A percentile compares a stretch with the other conserved stretches of the same genome.
Evolutionary conservation across 139 green algal species (phyloP).

Genomic region (Chlorella sp.): DNA sequence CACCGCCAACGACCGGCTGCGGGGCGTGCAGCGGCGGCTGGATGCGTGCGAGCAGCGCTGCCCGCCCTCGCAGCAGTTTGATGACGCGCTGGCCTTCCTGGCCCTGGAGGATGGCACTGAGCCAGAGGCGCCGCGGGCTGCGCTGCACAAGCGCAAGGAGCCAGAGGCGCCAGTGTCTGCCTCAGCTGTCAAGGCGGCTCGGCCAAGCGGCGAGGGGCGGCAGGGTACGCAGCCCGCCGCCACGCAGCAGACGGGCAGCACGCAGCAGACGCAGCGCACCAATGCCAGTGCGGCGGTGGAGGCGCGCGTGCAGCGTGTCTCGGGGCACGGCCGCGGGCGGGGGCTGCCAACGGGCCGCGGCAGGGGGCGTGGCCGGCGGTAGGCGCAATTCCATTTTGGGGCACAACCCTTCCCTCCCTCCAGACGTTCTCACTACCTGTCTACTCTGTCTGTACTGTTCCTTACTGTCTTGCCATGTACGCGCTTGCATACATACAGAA

Average conservation of each 20-base stretch:
- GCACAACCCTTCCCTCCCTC: too few species aligned
- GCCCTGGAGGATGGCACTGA: neutral
- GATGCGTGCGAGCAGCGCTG: constrained; percentile 11
- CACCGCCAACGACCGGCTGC: neutral
- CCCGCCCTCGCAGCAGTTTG: constrained; percentile 11
- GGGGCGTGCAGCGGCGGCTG: neutral
- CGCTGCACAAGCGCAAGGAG: constrained; percentile 13
- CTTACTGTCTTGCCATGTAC: too few species aligned
- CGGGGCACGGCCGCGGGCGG: too few species aligned
- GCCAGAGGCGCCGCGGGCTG: neutral
- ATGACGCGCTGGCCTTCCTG: constrained; percentile 1
- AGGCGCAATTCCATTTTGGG: too few species aligned
- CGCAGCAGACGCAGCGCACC: neutral
- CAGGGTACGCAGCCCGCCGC: neutral
- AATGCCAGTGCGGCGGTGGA: too few species aligned
- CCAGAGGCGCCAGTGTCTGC: neutral
- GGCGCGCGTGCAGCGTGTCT: too few species aligned
- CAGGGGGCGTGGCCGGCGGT: too few species aligned
- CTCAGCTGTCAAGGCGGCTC: constrained; percentile 11
- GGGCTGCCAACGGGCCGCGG: too few species aligned
- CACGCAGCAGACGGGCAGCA: constrained; percentile 23
- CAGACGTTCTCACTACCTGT: too few species aligned
- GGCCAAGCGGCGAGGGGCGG: neutral
- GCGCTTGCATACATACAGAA: too few species aligned
- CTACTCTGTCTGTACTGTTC: too few species aligned